Evolutionary conservation across 495 filamentous ascomycete species (phyloP).

Genomic region (Penicillium roqueforti): DNA sequence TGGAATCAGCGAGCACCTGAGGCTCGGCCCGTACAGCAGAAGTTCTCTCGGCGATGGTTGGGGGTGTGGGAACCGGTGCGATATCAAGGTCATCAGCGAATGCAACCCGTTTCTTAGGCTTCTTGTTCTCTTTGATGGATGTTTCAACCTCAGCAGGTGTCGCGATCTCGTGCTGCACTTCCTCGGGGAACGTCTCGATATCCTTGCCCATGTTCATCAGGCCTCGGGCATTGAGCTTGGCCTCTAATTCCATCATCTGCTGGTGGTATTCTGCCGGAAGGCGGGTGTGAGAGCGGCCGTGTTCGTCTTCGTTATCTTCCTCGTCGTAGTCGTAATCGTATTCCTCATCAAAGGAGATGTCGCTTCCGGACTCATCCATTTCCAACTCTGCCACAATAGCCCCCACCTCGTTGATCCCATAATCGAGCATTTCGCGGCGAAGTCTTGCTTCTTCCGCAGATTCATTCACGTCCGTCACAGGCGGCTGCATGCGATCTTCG

Average conservation of each 20-base stretch:
- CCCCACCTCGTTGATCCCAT: constrained; percentile 78
- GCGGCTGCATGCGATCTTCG: constrained; percentile 25
- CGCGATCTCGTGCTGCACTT: constrained; percentile 31
- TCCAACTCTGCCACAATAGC: constrained; percentile 91
- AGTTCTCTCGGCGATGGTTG: constrained; percentile 25
- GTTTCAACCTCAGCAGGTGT: constrained; percentile 17
- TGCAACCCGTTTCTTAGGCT: constrained; percentile 66
- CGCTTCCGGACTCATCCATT: constrained; percentile 64
- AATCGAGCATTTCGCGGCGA: constrained; percentile 87
- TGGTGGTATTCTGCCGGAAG: constrained; percentile 68
- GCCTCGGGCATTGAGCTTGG: constrained; percentile 57
- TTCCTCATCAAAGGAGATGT: constrained; percentile 55
- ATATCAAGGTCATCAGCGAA: constrained; percentile 78
- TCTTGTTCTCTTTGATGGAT: constrained; percentile 25
- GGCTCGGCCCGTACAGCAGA: constrained; percentile 35
- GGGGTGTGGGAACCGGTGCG: constrained; percentile 40
- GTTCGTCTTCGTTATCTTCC: constrained; percentile 59
- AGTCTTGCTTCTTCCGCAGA: constrained; percentile 73
- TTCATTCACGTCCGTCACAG: constrained; percentile 54
- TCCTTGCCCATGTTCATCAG: constrained; percentile 53
- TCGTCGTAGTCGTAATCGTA: constrained; percentile 49
- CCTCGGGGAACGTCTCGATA: constrained; percentile 28
- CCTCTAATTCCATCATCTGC: constrained; percentile 81
- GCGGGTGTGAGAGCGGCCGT: constrained; percentile 60
- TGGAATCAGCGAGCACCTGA: constrained; percentile 36